Evolutionary conservation across 768 basidiomycete species (phyloP).

Genomic region (Suillus lakei): DNA sequence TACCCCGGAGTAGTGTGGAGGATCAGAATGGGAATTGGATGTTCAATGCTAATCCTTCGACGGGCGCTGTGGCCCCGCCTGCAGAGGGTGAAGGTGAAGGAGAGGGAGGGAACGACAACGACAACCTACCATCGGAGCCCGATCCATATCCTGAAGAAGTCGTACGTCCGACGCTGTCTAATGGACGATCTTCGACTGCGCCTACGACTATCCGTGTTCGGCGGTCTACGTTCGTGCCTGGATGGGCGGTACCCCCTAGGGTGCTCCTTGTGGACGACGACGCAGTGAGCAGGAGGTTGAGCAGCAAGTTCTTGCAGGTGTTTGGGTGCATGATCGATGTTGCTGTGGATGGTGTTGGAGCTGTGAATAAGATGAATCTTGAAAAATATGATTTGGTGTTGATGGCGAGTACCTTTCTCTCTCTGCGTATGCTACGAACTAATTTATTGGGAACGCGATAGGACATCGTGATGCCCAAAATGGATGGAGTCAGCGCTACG

Average conservation of each 20-base stretch:
- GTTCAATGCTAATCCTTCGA: slow-evolving; percentile 44
- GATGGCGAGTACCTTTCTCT: slow-evolving; percentile 66
- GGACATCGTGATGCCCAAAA: slow-evolving; percentile 95
- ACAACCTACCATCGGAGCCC: slow-evolving; percentile 21
- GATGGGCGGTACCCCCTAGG: slow-evolving; percentile 89
- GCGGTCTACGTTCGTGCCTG: slow-evolving; percentile 81
- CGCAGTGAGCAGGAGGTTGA: slow-evolving; percentile 84
- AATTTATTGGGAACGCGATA: slow-evolving; percentile 30
- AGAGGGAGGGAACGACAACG: slow-evolving; percentile 23
- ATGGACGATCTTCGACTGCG: slow-evolving; percentile 20
- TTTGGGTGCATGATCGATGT: slow-evolving; percentile 95
- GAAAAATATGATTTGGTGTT: slow-evolving; percentile 95
- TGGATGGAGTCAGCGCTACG: slow-evolving; percentile 90
- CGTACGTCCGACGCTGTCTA: slow-evolving; percentile 44
- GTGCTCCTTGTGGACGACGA: slow-evolving; percentile 97
- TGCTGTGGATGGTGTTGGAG: slow-evolving; percentile 90
- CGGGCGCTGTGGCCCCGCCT: slow-evolving; percentile 12
- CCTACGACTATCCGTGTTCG: slow-evolving; percentile 57
- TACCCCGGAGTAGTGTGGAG: slow-evolving; percentile 58
- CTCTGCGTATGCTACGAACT: slow-evolving; percentile 4
- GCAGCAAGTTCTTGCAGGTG: slow-evolving; percentile 92
- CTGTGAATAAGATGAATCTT: slow-evolving; percentile 95
- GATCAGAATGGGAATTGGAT: slow-evolving; percentile 66
- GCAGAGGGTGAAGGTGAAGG: slow-evolving; percentile 27
- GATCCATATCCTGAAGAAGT: slow-evolving; percentile 41